Conservation (phyloP, 768 basidiomycete genomes). For the Daedalea quercina region DNA sequence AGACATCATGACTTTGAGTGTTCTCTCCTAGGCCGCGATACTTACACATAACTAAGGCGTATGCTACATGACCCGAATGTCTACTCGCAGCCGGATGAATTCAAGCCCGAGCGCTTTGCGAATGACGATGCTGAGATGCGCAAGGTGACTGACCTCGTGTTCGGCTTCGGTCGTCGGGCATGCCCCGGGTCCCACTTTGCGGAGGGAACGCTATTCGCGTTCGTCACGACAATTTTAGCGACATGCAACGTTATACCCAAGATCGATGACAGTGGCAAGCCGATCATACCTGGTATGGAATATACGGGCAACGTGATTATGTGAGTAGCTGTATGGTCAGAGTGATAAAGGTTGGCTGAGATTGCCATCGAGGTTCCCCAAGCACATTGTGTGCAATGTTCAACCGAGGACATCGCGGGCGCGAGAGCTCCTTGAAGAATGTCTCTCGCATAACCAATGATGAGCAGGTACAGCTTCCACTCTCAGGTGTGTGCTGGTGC, state of each 20-base stretch:
- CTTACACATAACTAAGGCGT: neutral
- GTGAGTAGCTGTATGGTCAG: conserved; percentile 1
- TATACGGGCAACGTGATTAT: neutral
- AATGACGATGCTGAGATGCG: conserved; percentile 18
- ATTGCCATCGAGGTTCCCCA: neutral
- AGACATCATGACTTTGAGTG: neutral
- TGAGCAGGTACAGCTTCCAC: no score
- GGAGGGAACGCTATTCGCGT: conserved; percentile 4
- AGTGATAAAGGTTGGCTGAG: no score
- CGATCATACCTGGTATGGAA: neutral
- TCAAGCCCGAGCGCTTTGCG: conserved; percentile 27
- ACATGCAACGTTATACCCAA: neutral
- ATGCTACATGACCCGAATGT: conserved; percentile 25
- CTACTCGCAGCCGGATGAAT: conserved; percentile 26
- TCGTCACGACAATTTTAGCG: conserved; percentile 4
- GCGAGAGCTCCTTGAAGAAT: no score
- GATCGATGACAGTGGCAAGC: conserved; percentile 2
- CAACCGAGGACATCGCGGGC: neutral
- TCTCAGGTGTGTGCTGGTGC: no score
- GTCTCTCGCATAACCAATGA: no score
- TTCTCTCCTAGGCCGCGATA: neutral
- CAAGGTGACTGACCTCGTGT: conserved; percentile 15
- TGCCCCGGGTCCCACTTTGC: conserved; percentile 6
- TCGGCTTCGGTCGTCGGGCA: conserved; percentile 27
- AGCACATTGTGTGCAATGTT: neutral